Conservation (phyloP, 2,329 filamentous ascomycete genomes). For the Cercospora sp. region DNA sequence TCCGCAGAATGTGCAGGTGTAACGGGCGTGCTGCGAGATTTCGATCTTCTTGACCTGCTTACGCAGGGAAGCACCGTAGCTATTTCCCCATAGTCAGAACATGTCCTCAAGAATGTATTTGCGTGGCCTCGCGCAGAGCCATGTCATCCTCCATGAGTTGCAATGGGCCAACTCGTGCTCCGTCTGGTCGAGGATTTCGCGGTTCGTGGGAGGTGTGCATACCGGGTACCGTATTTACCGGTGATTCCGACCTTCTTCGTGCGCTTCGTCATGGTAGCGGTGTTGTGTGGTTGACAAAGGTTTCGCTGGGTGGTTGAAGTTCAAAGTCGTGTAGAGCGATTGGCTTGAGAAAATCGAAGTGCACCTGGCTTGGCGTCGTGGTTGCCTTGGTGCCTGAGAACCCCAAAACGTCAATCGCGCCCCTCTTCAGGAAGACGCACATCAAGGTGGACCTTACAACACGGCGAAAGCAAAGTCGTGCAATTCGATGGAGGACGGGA, state of each 20-base stretch:
- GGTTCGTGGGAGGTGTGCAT: constrained; percentile 45
- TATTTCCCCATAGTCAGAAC: constrained; percentile 41
- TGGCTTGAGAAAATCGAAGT: constrained; percentile 5
- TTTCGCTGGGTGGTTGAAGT: constrained; percentile 17
- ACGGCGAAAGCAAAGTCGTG: background rate
- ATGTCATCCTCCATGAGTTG: background rate
- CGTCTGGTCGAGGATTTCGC: constrained; percentile 5
- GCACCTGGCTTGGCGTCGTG: constrained; percentile 4
- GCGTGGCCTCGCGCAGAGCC: constrained; percentile 5
- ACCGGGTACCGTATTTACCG: constrained; percentile 98
- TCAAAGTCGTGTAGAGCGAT: constrained; percentile 14
- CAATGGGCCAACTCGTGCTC: constrained; percentile 13
- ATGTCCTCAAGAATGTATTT: background rate
- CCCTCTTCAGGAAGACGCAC: background rate
- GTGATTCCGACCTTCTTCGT: constrained; percentile 99
- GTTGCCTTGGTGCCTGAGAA: constrained; percentile 2
- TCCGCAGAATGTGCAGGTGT: constrained; percentile 97
- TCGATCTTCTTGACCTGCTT: constrained; percentile 99
- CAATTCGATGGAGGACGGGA: background rate
- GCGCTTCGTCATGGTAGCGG: constrained; percentile 83
- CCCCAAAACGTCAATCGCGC: background rate
- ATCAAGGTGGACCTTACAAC: background rate
- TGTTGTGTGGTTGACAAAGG: constrained; percentile 27
- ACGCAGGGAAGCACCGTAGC: constrained; percentile 98
- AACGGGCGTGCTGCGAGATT: constrained; percentile 96